These are phyloP conservation scores for Corylus avellana DNA, from an alignment of 306 rosid species.

Conservation along the genomic window DNA sequence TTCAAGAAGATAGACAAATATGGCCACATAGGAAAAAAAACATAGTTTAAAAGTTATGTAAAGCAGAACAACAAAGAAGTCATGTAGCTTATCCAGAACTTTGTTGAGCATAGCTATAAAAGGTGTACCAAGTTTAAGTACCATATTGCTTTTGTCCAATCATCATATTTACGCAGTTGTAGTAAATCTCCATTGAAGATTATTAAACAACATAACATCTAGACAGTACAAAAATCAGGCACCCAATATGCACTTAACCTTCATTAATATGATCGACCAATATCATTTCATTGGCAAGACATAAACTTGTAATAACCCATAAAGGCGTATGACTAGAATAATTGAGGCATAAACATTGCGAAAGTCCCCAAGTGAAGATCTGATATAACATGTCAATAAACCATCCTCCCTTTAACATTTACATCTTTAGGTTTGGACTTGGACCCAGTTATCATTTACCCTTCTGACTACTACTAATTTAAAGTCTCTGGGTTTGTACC, in stretches of 20 bases:
- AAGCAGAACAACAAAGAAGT: neutral
- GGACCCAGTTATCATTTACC: no score
- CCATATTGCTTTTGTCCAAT: neutral
- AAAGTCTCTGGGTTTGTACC: no score
- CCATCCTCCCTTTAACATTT: neutral
- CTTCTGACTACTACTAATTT: no score
- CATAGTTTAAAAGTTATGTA: neutral
- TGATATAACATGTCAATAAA: neutral
- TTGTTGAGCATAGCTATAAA: neutral
- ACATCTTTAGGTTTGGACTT: neutral
- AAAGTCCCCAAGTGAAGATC: no score
- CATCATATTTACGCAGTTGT: neutral
- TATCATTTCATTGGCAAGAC: neutral
- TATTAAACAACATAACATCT: neutral
- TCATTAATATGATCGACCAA: neutral
- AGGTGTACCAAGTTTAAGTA: neutral
- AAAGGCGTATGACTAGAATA: neutral
- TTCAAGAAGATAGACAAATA: neutral
- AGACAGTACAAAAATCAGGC: neutral
- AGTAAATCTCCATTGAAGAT: neutral
- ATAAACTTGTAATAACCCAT: neutral
- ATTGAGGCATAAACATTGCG: neutral
- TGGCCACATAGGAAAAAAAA: neutral
- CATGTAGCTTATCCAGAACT: neutral
- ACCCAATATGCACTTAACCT: neutral